A percentile compares a stretch with the other conserved stretches of the same genome.
Conservation (phyloP, 768 basidiomycete genomes). For the Pleurotus salmoneostramineus region DNA sequence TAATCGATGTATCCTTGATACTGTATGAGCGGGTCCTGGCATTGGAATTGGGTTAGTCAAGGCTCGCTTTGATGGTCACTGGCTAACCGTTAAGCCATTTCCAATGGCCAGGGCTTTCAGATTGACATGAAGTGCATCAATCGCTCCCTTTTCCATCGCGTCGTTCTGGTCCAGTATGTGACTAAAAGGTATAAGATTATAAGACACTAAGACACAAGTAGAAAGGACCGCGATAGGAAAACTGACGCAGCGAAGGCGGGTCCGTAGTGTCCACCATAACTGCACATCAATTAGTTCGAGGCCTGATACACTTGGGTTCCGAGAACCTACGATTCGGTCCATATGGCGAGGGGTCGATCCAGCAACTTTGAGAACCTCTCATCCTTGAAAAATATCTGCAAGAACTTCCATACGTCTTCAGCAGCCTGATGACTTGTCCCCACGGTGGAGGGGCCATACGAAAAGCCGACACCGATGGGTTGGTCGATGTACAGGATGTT, state of each 20-base stretch:
- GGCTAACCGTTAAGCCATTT: conserved; percentile 53
- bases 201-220: neutral
- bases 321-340: conserved; percentile 57
- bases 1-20: conserved; percentile 59
- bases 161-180: conserved; percentile 58
- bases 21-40: conserved; percentile 41
- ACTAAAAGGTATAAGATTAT: conserved; percentile 15
- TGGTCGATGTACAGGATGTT: conserved; percentile 62
- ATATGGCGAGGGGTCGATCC: conserved; percentile 46
- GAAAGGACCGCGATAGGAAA: neutral
- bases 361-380: conserved; percentile 45
- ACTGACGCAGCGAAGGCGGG: conserved; percentile 58
- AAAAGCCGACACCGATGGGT: conserved; percentile 62
- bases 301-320: neutral
- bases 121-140: conserved; percentile 46
- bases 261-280: conserved; percentile 71
- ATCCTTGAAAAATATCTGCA: conserved; percentile 63
- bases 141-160: conserved; percentile 42
- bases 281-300: conserved; percentile 14
- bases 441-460: conserved; percentile 46
- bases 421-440: conserved; percentile 53
- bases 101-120: conserved; percentile 63
- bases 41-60: neutral
- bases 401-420: conserved; percentile 53
- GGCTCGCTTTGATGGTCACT: neutral